Base-by-base conservation (phyloP, 768 basidiomycete species). In the Serpula lacrymans region DNA sequence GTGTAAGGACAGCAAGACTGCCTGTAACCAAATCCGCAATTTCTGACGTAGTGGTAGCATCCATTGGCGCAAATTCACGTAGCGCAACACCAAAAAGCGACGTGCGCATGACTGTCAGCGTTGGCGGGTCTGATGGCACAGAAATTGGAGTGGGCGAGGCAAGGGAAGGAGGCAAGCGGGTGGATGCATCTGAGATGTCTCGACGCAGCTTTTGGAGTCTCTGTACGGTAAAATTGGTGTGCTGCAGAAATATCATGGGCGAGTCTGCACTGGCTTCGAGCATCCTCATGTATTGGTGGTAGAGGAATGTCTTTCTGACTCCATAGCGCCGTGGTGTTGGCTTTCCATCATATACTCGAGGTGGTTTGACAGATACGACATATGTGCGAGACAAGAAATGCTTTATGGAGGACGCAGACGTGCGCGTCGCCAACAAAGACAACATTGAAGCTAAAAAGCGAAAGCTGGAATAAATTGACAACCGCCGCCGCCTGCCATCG, bases 241-340 rank as follows among this genome's bases (percentile, higher is more conserved):
- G 89, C 37, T 80, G 74, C 45, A 95, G 78, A 64, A 95, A 74
- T 48, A 96, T 68, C 57, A 92, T 66, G 23, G 90, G 82, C 0
- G 78, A 69, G 26, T 69, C 60, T 17, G 62, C 51, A 57, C 75
- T 76, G 39, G 70, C 65, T 42, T 76, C 62, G 54, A 95, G 74
- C 47, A 95, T 77, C 52, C 73, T 74, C 42, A 74, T 69, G 71
- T 92, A 92, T 64, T 84, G 82, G 66, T 79, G 74, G 67, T 82
- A 89, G 59, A 90, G 81, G 63, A 78, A 82, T 2, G 80, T 71
- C 61, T 94, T 96, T 59, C 87, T 84, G 57, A 80, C 77, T 37
- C 74, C 74, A 59, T 90, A 93, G 44, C 77, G 70, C 30, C 92
- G 85, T 0, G 81, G 78, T 20, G 63, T 60, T 23, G 65, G 63